Evolutionary conservation across 768 basidiomycete species (phyloP).

Genomic region (Tricholoma sp.): DNA sequence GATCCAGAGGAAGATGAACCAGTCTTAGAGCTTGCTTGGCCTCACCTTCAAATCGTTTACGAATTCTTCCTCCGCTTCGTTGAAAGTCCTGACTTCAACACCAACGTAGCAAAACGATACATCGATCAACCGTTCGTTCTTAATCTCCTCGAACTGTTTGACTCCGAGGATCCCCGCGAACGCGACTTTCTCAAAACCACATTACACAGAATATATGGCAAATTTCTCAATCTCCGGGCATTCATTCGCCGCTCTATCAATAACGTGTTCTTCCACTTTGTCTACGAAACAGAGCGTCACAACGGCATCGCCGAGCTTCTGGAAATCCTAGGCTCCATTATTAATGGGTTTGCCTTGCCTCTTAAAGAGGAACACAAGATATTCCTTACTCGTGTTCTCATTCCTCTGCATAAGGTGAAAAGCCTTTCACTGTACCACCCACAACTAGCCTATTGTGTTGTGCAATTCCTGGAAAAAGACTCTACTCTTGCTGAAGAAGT

Average conservation of each 20-base stretch:
- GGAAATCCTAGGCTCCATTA: slow-evolving; percentile 98
- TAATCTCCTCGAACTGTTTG: slow-evolving; percentile 95
- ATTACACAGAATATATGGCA: slow-evolving; percentile 97
- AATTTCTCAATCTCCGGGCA: slow-evolving; percentile 97
- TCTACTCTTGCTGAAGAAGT: slow-evolving; percentile 90
- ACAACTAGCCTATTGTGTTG: slow-evolving; percentile 98
- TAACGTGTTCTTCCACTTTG: slow-evolving; percentile 98
- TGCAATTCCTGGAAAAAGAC: slow-evolving; percentile 98
- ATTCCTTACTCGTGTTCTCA: slow-evolving; percentile 89
- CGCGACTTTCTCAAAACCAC: slow-evolving; percentile 99
- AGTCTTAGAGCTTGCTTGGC: slow-evolving; percentile 98
- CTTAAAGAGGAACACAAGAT: slow-evolving; percentile 99
- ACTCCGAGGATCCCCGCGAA: slow-evolving; percentile 97
- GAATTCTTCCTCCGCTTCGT: slow-evolving; percentile 99
- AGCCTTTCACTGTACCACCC: slow-evolving; percentile 97
- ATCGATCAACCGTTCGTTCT: slow-evolving; percentile 96
- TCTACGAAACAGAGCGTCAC: slow-evolving; percentile 98
- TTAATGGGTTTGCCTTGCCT: slow-evolving; percentile 97
- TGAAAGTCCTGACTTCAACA: slow-evolving; percentile 97
- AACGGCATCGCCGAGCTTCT: slow-evolving; percentile 98
- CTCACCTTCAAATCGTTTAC: slow-evolving; percentile 98
- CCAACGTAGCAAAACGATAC: slow-evolving; percentile 94
- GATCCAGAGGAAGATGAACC: slow-evolving; percentile 99
- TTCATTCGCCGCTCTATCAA: slow-evolving; percentile 99
- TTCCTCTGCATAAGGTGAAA: slow-evolving; percentile 98